Evolutionary conservation across 2,329 filamentous ascomycete species (phyloP).

Genomic region (Arachnopeziza araneosa): DNA sequence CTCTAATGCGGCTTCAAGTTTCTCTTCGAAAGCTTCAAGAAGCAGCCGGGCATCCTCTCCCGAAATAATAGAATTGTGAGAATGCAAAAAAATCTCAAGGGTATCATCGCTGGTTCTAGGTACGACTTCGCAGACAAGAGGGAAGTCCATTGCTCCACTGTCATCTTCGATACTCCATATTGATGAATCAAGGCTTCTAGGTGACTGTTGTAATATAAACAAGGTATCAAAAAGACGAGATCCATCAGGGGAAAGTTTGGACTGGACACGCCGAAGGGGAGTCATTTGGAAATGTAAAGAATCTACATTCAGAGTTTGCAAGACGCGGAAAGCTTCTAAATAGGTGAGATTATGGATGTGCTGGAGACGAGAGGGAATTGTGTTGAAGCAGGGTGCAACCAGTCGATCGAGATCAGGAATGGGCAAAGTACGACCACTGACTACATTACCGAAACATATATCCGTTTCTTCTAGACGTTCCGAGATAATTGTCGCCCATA

Average conservation of each 20-base stretch:
- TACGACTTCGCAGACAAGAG: conserved; percentile 69
- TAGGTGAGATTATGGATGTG: conserved; percentile 45
- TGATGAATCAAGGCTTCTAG: conserved; percentile 47
- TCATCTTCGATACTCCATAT: conserved; percentile 55
- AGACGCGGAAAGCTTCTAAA: conserved; percentile 28
- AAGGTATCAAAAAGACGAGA: conserved; percentile 71
- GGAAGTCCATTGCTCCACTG: conserved; percentile 64
- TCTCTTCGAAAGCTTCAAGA: conserved; percentile 20
- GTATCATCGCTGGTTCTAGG: conserved; percentile 48
- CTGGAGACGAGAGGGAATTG: conserved; percentile 65
- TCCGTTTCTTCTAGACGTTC: conserved; percentile 53
- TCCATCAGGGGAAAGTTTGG: conserved; percentile 38
- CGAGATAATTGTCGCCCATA: conserved; percentile 63
- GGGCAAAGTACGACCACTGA: conserved; percentile 67
- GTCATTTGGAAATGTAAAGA: conserved; percentile 67
- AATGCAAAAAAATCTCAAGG: conserved; percentile 58
- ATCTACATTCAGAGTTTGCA: conserved; percentile 47
- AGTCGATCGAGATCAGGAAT: conserved; percentile 63
- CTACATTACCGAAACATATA: conserved; percentile 81
- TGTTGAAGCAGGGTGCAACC: conserved; percentile 91
- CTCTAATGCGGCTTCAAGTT: conserved; percentile 18
- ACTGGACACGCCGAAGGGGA: conserved; percentile 66
- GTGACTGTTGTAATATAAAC: conserved; percentile 67
- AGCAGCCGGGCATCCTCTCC: conserved; percentile 15
- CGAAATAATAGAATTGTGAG: conserved; percentile 40